Evolutionary conservation across 176 grass and related monocot genomes (phyloP).

Genomic region (Tillandsia leiboldiana): DNA sequence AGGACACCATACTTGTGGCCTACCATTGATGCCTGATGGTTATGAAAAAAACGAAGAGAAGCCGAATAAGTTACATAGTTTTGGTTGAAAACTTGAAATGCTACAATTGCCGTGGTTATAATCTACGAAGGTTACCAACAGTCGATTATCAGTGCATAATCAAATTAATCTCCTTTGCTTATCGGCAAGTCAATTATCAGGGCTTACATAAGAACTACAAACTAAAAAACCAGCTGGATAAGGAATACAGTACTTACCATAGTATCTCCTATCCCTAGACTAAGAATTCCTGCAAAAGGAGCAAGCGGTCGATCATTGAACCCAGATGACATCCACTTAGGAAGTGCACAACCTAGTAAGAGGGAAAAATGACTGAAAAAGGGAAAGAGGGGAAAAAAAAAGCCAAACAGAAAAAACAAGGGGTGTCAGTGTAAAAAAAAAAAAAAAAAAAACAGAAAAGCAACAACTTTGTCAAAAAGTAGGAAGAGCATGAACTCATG

Average conservation of each 20-base stretch:
- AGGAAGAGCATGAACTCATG: slow-evolving; percentile 8
- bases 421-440: not conserved
- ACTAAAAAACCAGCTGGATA: not conserved
- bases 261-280: slow-evolving; percentile 97
- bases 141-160: too few species aligned
- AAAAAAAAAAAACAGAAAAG: not conserved
- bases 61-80: not conserved
- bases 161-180: too few species aligned
- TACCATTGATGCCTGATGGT: slow-evolving; percentile 79
- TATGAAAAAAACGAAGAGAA: not conserved
- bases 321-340: slow-evolving; percentile 94
- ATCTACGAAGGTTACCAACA: too few species aligned
- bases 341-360: slow-evolving; percentile 84
- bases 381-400: slow-evolving; percentile 2
- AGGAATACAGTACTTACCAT: slow-evolving; percentile 42
- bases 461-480: slow-evolving; percentile 6
- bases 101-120: too few species aligned
- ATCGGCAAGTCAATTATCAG: too few species aligned
- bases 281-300: slow-evolving; percentile 92
- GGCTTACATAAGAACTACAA: too few species aligned
- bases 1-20: slow-evolving; percentile 84
- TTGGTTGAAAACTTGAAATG: too few species aligned
- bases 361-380: slow-evolving; percentile 81
- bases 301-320: slow-evolving; percentile 77
- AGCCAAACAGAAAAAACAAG: not conserved